Conservation (phyloP, 1,284 basidiomycete species). For the Cutaneotrichosporon dermatis region DNA sequence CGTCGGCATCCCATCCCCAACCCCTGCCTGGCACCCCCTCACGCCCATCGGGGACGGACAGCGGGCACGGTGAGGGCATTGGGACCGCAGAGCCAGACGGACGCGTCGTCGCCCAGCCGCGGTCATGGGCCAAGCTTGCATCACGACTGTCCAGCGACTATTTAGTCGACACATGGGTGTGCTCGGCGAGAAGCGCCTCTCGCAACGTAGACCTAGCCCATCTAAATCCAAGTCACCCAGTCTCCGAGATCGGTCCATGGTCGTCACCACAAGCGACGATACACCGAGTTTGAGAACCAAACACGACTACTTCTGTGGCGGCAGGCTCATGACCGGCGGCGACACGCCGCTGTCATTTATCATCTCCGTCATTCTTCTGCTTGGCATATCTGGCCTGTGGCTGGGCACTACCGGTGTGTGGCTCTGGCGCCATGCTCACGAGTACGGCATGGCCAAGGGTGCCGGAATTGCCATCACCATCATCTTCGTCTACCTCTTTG, state of each 20-base stretch:
- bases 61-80: neutral
- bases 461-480: constrained; percentile 75
- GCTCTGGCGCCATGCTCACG: constrained; percentile 74
- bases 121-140: constrained; percentile 4
- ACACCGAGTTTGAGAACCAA: constrained; percentile 64
- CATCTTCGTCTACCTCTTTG: constrained; percentile 52
- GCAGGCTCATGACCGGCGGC: constrained; percentile 72
- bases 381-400: constrained; percentile 70
- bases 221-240: neutral
- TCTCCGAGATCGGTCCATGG: neutral
- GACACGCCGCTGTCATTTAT: constrained; percentile 75
- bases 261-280: constrained; percentile 49
- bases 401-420: constrained; percentile 78
- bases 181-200: constrained; percentile 7
- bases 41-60: neutral
- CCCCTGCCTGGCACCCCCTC: neutral
- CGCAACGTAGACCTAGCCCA: neutral
- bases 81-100: constrained; percentile 11
- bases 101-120: constrained; percentile 10
- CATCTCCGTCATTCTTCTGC: constrained; percentile 58
- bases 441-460: constrained; percentile 67
- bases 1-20: neutral
- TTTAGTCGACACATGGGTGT: constrained; percentile 12
- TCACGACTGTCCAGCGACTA: constrained; percentile 19
- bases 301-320: constrained; percentile 63